These are phyloP conservation scores for Teratosphaeria destructans DNA, from an alignment of 2,329 filamentous ascomycete species.

Conservation along the genomic window DNA sequence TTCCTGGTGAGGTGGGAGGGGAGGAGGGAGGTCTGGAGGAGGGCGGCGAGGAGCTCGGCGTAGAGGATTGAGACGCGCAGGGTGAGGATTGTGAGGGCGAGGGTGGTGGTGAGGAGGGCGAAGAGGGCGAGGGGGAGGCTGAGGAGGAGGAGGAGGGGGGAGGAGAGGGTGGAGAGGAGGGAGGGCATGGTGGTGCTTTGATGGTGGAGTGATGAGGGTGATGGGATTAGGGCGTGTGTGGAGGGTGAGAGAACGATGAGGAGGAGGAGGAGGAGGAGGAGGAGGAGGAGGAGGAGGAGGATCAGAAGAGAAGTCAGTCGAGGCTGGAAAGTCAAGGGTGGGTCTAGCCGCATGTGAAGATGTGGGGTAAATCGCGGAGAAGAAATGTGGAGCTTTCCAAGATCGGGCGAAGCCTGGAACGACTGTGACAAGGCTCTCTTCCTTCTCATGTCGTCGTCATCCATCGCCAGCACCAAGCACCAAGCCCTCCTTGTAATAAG, in stretches of 20 bases:
- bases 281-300: not conserved
- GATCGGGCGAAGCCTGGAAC: too few relatives aligned
- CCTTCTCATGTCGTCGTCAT: too few relatives aligned
- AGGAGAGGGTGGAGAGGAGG: not conserved
- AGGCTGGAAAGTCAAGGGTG: not conserved
- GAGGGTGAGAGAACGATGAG: not conserved
- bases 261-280: not conserved
- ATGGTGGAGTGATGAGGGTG: not conserved
- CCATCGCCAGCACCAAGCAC: too few relatives aligned
- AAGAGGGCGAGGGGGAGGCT: conserved; percentile 6
- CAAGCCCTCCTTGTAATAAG: too few relatives aligned
- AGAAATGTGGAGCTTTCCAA: not conserved
- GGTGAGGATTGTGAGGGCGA: conserved; percentile 23
- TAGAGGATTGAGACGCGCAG: conserved; percentile 33
- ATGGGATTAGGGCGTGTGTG: not conserved
- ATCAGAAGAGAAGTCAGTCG: not conserved
- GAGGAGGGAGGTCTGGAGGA: conserved; percentile 28
- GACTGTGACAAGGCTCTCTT: too few relatives aligned
- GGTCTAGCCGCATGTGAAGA: not conserved
- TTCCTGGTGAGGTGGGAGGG: not conserved
- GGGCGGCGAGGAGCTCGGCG: conserved; percentile 30
- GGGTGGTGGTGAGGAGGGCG: conserved; percentile 3
- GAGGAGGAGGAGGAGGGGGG: conserved; percentile 3
- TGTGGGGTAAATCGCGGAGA: not conserved
- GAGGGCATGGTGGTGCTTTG: not conserved